phyloP scores from a whole-genome alignment of 2,329 filamentous ascomycete genomes.

The Pseudopyricularia cyperi region DNA sequence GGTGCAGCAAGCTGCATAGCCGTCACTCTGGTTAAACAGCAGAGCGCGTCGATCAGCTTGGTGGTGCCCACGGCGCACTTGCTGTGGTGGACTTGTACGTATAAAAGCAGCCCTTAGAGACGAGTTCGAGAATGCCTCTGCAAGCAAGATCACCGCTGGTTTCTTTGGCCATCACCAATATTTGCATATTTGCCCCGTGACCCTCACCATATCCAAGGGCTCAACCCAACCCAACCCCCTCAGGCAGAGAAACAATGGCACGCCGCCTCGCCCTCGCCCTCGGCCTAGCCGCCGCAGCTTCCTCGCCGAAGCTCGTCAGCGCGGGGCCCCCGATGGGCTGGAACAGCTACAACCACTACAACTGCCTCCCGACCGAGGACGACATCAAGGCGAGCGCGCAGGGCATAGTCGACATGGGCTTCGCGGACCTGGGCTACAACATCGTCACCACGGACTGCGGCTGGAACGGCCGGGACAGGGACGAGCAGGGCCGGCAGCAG shows the following conservation, averaged over 20 bases:
- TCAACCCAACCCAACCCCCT: no score
- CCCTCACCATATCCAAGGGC: not conserved
- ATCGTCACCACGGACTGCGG: slow-evolving; percentile 47
- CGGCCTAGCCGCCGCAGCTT: not conserved
- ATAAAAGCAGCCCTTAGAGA: no score
- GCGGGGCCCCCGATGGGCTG: slow-evolving; percentile 34
- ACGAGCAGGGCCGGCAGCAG: slow-evolving; percentile 29
- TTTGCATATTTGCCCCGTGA: not conserved
- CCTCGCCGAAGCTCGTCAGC: not conserved
- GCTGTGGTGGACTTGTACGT: no score
- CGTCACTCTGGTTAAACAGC: not conserved
- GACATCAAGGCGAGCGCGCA: slow-evolving; percentile 38
- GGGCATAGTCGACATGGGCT: slow-evolving; percentile 36
- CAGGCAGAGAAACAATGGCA: not conserved
- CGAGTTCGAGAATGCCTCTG: not conserved
- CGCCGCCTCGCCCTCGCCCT: not conserved
- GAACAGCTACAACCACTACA: slow-evolving; percentile 47
- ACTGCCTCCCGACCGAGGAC: slow-evolving; percentile 31
- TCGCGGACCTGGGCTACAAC: slow-evolving; percentile 38
- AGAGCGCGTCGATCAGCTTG: not conserved
- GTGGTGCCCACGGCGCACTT: no score
- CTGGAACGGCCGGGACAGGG: slow-evolving; percentile 29
- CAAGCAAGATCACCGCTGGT: no score
- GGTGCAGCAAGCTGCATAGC: not conserved
- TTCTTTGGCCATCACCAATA: no score